These are phyloP conservation scores for Aphanoascus verrucosus DNA, from an alignment of 2,329 filamentous ascomycete species.

Conservation along the genomic window DNA sequence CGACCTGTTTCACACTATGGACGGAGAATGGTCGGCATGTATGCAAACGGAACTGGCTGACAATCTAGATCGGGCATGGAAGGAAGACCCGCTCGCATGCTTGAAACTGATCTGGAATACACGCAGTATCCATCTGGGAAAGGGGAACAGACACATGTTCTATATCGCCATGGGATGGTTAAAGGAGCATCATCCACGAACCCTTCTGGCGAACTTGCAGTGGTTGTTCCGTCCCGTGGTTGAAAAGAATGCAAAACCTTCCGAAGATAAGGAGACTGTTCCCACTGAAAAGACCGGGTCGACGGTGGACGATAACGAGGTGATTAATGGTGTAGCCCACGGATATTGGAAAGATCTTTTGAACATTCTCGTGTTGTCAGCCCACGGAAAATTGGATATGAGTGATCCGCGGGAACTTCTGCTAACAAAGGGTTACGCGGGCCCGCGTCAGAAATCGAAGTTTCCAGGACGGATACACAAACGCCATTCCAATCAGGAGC, in stretches of 20 bases:
- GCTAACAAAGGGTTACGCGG: conserved; percentile 28
- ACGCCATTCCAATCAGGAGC: neutral
- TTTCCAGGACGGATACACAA: neutral
- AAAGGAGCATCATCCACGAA: conserved; percentile 44
- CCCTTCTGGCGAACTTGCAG: conserved; percentile 43
- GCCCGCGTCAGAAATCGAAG: neutral
- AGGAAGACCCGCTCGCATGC: conserved; percentile 38
- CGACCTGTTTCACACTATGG: conserved; percentile 46
- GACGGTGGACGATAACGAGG: conserved; percentile 34
- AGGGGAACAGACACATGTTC: conserved; percentile 39
- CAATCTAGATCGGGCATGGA: conserved; percentile 43
- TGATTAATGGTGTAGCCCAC: conserved; percentile 43
- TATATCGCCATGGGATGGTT: conserved; percentile 50
- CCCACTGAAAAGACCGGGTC: conserved; percentile 23
- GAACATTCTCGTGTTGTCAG: conserved; percentile 46
- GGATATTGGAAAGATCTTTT: conserved; percentile 55
- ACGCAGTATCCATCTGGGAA: conserved; percentile 52
- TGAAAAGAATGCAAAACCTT: conserved; percentile 41
- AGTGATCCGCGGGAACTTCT: conserved; percentile 31
- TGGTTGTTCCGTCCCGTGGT: conserved; percentile 49
- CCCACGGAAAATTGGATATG: conserved; percentile 38
- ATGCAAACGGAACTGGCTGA: conserved; percentile 26
- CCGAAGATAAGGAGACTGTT: conserved; percentile 29
- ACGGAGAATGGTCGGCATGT: conserved; percentile 31
- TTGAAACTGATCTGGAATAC: conserved; percentile 52